phyloP scores from a whole-genome alignment of 2,329 filamentous ascomycete genomes.

The Penicillium sp. region DNA sequence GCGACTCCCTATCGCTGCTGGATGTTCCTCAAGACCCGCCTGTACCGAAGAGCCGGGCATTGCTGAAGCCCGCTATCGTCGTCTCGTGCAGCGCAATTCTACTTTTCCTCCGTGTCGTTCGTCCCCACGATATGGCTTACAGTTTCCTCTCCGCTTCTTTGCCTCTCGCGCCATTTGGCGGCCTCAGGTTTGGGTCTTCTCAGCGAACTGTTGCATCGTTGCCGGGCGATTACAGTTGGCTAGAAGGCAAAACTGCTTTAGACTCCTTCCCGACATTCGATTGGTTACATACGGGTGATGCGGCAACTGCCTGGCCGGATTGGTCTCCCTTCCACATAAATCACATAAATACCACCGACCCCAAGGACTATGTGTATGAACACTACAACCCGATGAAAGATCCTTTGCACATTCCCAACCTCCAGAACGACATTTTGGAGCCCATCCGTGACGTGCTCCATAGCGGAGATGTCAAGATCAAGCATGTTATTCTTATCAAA shows the following conservation, averaged over 20 bases:
- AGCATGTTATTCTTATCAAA: constrained; percentile 43
- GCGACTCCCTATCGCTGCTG: constrained; percentile 10
- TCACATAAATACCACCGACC: neutral
- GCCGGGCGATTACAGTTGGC: constrained; percentile 14
- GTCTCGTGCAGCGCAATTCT: constrained; percentile 4
- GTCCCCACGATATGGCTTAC: constrained; percentile 16
- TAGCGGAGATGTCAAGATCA: constrained; percentile 35
- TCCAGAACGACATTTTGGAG: constrained; percentile 15
- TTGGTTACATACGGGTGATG: constrained; percentile 11
- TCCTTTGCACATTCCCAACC: constrained; percentile 16
- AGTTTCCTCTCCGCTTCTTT: constrained; percentile 20
- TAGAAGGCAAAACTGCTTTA: constrained; percentile 12
- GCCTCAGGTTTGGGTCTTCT: constrained; percentile 3
- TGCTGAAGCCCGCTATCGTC: constrained; percentile 7
- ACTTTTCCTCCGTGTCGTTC: constrained; percentile 12
- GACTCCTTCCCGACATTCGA: constrained; percentile 16
- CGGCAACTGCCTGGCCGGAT: constrained; percentile 7
- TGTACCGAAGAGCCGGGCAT: neutral
- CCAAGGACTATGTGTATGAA: neutral
- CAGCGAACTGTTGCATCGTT: constrained; percentile 3
- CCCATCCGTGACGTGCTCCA: constrained; percentile 13
- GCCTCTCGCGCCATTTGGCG: constrained; percentile 18
- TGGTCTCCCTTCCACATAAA: constrained; percentile 15
- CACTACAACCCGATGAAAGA: constrained; percentile 16
- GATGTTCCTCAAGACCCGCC: neutral